A percentile compares a stretch with the other conserved stretches of the same genome.
These are phyloP conservation scores for Backusella westeae DNA, from an alignment of 192 early-diverging fungal species.

Conservation along the genomic window DNA sequence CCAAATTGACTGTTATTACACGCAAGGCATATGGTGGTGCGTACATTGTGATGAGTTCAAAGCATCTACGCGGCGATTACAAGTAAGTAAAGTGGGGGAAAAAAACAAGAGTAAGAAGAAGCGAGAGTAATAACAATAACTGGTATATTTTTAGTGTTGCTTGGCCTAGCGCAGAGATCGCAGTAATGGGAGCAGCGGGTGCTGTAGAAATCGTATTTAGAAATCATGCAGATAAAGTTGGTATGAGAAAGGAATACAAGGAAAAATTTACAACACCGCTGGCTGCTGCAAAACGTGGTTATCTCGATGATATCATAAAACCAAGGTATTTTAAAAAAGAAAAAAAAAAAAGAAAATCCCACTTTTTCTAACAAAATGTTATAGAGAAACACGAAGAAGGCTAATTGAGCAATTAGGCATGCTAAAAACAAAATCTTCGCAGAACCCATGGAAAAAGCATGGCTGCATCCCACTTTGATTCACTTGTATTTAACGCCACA, in stretches of 20 bases:
- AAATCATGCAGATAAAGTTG: slow-evolving; percentile 52
- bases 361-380: slow-evolving; percentile 23
- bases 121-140: not conserved
- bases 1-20: slow-evolving; percentile 93
- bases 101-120: too few relatives aligned
- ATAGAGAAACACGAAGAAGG: slow-evolving; percentile 62
- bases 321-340: slow-evolving; percentile 24
- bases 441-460: slow-evolving; percentile 90
- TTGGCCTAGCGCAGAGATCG: slow-evolving; percentile 97
- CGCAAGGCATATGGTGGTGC: slow-evolving; percentile 98
- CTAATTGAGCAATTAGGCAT: slow-evolving; percentile 89
- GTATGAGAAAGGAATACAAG: slow-evolving; percentile 86
- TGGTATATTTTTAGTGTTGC: slow-evolving; percentile 60
- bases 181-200: slow-evolving; percentile 97
- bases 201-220: slow-evolving; percentile 97
- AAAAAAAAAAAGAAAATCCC: not conserved
- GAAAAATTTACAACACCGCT: slow-evolving; percentile 92
- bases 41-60: slow-evolving; percentile 96
- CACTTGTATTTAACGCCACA: not conserved
- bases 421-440: slow-evolving; percentile 71
- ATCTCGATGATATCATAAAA: slow-evolving; percentile 75
- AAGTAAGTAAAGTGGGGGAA: slow-evolving; percentile 22
- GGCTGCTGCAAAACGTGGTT: slow-evolving; percentile 88
- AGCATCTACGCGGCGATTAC: slow-evolving; percentile 91
- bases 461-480: slow-evolving; percentile 88